phyloP scores from a whole-genome alignment of 2,329 filamentous ascomycete genomes.

The Calonectria hawksworthii region DNA sequence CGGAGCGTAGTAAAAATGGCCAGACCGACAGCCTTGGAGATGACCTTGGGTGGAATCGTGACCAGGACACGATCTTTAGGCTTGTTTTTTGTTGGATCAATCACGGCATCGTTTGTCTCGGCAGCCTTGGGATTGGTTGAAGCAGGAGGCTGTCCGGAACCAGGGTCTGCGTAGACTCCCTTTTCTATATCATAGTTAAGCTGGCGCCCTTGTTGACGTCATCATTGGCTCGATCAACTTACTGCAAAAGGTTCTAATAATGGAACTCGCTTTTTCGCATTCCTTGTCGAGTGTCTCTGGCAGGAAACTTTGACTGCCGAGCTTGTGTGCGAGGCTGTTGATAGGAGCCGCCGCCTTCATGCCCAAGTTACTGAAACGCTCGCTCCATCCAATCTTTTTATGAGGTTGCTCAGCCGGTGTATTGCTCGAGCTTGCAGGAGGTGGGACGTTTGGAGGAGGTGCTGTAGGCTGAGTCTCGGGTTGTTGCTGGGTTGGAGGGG shows the following conservation, averaged over 20 bases:
- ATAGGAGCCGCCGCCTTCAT: constrained; percentile 76
- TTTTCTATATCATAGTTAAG: constrained; percentile 55
- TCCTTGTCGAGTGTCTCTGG: constrained; percentile 90
- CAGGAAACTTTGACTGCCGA: constrained; percentile 89
- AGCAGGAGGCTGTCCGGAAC: constrained; percentile 44
- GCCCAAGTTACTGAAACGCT: constrained; percentile 49
- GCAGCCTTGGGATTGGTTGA: constrained; percentile 49
- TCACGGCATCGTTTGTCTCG: constrained; percentile 44
- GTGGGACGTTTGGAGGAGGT: not conserved
- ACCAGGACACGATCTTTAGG: constrained; percentile 63
- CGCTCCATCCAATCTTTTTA: constrained; percentile 48
- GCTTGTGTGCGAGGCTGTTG: constrained; percentile 84
- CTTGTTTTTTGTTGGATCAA: constrained; percentile 54
- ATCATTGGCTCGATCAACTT: constrained; percentile 50
- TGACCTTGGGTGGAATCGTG: constrained; percentile 71
- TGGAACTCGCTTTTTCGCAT: constrained; percentile 89
- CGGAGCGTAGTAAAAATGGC: constrained; percentile 82
- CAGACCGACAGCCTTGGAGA: constrained; percentile 75
- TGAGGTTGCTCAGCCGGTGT: constrained; percentile 22
- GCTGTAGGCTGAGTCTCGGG: constrained; percentile 25
- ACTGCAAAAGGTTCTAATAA: constrained; percentile 89
- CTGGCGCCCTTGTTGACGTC: not conserved
- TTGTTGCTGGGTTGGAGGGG: constrained; percentile 40
- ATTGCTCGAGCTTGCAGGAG: not conserved
- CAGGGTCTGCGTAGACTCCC: constrained; percentile 63